Conservation (phyloP, 139 green algal species). For the Micractinium sp. region DNA sequence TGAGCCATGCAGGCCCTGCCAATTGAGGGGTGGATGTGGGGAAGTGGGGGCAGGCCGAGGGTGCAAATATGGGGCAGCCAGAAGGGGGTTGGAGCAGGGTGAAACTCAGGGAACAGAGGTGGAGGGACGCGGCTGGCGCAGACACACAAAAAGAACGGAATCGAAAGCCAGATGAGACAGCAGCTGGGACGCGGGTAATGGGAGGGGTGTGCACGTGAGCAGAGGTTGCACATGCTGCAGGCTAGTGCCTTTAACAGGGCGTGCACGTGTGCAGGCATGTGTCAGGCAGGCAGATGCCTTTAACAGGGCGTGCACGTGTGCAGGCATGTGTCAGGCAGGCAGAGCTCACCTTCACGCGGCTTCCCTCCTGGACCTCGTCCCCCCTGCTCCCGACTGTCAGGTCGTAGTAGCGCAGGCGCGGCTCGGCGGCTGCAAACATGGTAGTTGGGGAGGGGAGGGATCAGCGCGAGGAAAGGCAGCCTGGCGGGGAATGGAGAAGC, state of each 20-base stretch:
- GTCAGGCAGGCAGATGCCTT: background rate
- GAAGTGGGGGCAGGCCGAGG: background rate
- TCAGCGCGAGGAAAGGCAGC: background rate
- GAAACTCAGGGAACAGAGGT: too few species aligned
- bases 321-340: background rate
- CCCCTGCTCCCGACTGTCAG: slow-evolving; percentile 65
- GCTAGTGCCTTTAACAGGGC: too few species aligned
- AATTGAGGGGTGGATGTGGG: too few species aligned
- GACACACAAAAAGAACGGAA: too few species aligned
- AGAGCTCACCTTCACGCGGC: slow-evolving; percentile 62
- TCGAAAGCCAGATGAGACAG: too few species aligned
- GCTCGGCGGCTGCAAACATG: slow-evolving; percentile 42
- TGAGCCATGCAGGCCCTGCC: too few species aligned
- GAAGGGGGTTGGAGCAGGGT: background rate
- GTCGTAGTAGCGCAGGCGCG: slow-evolving; percentile 77
- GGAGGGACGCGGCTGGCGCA: too few species aligned
- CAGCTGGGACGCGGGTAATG: too few species aligned
- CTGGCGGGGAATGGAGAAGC: background rate
- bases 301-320: background rate
- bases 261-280: too few species aligned
- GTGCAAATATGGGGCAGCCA: background rate
- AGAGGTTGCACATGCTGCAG: too few species aligned
- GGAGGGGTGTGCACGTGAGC: too few species aligned
- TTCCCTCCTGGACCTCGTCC: slow-evolving; percentile 53
- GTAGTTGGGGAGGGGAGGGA: background rate